Conservation (phyloP, 2,329 filamentous ascomycete genomes). For the Graphilbum fragrans region DNA sequence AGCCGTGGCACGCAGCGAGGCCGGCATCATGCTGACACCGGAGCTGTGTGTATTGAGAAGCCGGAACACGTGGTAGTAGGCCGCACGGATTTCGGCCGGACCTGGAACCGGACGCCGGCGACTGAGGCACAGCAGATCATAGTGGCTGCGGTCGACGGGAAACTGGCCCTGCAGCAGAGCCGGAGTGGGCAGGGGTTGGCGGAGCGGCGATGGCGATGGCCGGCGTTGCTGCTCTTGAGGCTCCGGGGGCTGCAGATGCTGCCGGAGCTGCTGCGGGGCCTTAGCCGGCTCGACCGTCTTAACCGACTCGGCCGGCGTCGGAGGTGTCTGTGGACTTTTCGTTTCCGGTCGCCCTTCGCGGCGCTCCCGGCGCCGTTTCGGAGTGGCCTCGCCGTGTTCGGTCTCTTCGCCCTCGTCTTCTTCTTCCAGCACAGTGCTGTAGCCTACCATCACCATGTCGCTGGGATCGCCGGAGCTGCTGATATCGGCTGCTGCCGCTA, state of each 20-base stretch:
- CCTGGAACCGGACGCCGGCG: constrained; percentile 15
- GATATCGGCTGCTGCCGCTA: not conserved
- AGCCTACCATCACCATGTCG: constrained; percentile 6
- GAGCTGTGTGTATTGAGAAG: constrained; percentile 28
- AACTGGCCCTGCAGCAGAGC: not conserved
- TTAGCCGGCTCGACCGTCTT: too few relatives aligned
- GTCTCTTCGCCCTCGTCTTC: constrained; percentile 8
- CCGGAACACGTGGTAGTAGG: constrained; percentile 31
- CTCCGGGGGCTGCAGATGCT: not conserved
- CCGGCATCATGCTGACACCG: constrained; percentile 18
- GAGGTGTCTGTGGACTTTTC: too few relatives aligned
- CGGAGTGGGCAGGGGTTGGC: not conserved
- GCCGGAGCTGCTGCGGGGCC: not conserved
- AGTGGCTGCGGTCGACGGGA: constrained; percentile 20
- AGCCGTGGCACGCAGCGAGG: constrained; percentile 24
- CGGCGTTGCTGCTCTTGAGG: not conserved
- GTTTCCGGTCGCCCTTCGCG: too few relatives aligned
- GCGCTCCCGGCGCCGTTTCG: not conserved
- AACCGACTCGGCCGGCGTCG: too few relatives aligned
- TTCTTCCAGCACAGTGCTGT: constrained; percentile 8
- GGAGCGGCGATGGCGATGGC: not conserved
- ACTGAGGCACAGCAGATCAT: constrained; percentile 32
- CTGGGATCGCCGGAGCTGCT: too few relatives aligned
- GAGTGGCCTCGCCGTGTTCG: not conserved
- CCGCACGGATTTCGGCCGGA: constrained; percentile 25